phyloP scores from a whole-genome alignment of 2,329 filamentous ascomycete genomes.

The Immersiporthe knoxdaviesiana region DNA sequence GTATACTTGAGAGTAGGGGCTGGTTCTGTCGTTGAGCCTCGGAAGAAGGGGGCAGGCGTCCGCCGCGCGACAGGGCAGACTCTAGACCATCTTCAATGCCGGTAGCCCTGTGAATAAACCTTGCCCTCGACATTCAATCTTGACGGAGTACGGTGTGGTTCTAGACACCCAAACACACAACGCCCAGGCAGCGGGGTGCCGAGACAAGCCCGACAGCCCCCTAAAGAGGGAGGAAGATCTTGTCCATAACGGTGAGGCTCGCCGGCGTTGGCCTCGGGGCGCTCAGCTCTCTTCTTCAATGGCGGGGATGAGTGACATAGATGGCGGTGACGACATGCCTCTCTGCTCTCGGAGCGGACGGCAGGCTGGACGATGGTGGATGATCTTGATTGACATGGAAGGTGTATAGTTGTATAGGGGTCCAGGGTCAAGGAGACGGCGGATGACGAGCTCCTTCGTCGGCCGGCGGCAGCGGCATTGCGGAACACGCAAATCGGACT shows the following conservation, averaged over 20 bases:
- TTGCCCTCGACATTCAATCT: slow-evolving; percentile 80
- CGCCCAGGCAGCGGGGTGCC: background rate
- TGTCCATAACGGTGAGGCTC: slow-evolving; percentile 96
- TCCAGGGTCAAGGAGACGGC: slow-evolving; percentile 61
- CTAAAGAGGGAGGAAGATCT: slow-evolving; percentile 76
- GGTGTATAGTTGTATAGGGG: slow-evolving; percentile 69
- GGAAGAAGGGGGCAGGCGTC: slow-evolving; percentile 60
- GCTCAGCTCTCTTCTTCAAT: slow-evolving; percentile 82
- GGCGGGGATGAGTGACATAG: slow-evolving; percentile 80
- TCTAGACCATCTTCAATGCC: slow-evolving; percentile 68
- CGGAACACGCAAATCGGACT: slow-evolving; percentile 49
- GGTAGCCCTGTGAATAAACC: slow-evolving; percentile 83
- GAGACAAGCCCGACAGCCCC: background rate
- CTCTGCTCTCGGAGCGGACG: slow-evolving; percentile 62
- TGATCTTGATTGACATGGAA: slow-evolving; percentile 83
- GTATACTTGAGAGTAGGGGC: slow-evolving; percentile 71
- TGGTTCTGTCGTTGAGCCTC: slow-evolving; percentile 81
- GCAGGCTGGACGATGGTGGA: slow-evolving; percentile 73
- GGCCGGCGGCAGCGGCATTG: slow-evolving; percentile 72
- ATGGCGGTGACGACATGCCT: slow-evolving; percentile 95
- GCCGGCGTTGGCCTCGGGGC: slow-evolving; percentile 75
- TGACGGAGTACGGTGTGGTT: slow-evolving; percentile 69
- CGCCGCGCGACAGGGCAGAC: slow-evolving; percentile 83
- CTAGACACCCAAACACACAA: slow-evolving; percentile 60
- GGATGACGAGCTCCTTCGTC: slow-evolving; percentile 76